These are phyloP conservation scores for Pichia sp. DNA, from an alignment of 1,139 yeast genomes.

Conservation along the genomic window DNA sequence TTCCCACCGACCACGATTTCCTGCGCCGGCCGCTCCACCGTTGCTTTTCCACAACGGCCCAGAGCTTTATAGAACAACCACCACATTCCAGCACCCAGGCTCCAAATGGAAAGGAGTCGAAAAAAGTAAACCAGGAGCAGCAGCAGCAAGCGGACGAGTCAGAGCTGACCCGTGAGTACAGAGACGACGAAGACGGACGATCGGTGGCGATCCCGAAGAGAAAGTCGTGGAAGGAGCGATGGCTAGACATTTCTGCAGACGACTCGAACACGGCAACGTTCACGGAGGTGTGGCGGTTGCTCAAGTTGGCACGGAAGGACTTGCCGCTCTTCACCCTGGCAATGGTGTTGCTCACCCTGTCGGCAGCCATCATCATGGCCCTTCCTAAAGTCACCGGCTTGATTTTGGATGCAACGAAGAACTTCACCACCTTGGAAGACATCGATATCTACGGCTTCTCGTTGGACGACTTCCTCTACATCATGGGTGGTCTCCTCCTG, in stretches of 20 bases:
- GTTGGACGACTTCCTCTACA: constrained; percentile 44
- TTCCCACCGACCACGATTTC: not conserved
- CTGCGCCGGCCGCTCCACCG: not conserved
- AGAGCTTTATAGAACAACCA: not conserved
- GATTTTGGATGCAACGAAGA: constrained; percentile 58
- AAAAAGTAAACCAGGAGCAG: not conserved
- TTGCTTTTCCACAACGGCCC: constrained; percentile 1
- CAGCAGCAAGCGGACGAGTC: not conserved
- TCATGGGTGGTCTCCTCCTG: constrained; percentile 51
- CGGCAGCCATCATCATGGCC: constrained; percentile 65
- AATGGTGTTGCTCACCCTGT: constrained; percentile 51
- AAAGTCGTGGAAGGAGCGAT: constrained; percentile 27
- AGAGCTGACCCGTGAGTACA: not conserved
- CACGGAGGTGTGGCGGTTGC: constrained; percentile 46
- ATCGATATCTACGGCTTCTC: constrained; percentile 44
- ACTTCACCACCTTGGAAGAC: constrained; percentile 32
- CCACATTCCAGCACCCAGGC: not conserved
- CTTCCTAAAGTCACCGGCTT: constrained; percentile 82
- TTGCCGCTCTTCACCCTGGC: constrained; percentile 52
- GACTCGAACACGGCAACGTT: constrained; percentile 37
- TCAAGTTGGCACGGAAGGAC: constrained; percentile 49
- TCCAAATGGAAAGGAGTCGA: too few species aligned
- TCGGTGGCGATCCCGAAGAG: constrained; percentile 4
- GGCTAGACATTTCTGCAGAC: constrained; percentile 30
- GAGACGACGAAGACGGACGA: constrained; percentile 4